Evolutionary conservation across 2,329 filamentous ascomycete genomes (phyloP).

Genomic region (Magnaporthiopsis rhizophila): DNA sequence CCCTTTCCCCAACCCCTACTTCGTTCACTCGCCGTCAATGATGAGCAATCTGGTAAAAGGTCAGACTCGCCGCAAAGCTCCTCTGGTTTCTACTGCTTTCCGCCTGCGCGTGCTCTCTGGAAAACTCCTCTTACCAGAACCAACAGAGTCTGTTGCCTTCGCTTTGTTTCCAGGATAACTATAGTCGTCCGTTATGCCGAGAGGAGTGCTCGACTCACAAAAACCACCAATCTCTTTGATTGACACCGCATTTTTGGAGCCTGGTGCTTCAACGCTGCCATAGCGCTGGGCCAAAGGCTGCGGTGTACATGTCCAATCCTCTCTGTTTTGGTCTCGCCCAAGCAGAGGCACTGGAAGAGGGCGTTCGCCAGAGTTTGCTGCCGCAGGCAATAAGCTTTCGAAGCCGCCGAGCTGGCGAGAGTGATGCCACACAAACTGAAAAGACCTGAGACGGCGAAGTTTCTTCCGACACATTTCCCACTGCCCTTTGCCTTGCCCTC

Average conservation of each 20-base stretch:
- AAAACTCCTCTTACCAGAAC: conserved; percentile 14
- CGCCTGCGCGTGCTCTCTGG: conserved; percentile 13
- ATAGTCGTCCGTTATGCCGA: not conserved
- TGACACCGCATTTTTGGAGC: conserved; percentile 44
- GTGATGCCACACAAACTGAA: conserved; percentile 58
- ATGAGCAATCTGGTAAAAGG: conserved; percentile 40
- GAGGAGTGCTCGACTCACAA: conserved; percentile 9
- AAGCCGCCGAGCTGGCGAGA: conserved; percentile 42
- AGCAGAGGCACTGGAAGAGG: not conserved
- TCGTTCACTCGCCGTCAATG: conserved; percentile 25
- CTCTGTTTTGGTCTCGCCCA: not conserved
- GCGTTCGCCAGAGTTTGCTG: not conserved
- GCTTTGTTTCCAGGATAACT: conserved; percentile 5
- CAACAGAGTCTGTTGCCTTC: conserved; percentile 7
- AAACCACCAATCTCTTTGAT: conserved; percentile 14
- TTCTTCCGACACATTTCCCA: not conserved
- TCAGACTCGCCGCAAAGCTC: conserved; percentile 28
- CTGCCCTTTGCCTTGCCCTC: not conserved
- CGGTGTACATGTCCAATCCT: conserved; percentile 34
- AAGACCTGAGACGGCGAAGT: conserved; percentile 58
- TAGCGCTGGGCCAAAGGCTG: conserved; percentile 52
- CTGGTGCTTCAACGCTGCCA: conserved; percentile 33
- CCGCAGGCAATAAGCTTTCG: conserved; percentile 18
- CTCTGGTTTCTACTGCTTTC: conserved; percentile 29
- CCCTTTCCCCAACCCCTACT: not conserved